Base-by-base conservation (phyloP, 257 asterid genomes). In the Petunia secreta region DNA sequence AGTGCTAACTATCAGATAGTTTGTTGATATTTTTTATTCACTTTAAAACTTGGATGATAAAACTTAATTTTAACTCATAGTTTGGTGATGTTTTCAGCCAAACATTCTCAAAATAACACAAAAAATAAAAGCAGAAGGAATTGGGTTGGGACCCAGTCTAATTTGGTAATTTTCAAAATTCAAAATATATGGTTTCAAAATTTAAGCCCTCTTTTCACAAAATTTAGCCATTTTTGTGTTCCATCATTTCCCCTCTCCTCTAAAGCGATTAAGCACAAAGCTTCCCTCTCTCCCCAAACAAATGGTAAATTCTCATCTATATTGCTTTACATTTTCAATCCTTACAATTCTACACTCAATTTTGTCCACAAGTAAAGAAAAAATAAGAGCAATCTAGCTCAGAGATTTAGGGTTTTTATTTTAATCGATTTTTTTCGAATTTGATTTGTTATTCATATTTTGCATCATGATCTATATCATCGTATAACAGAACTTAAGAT, bases 341-440 rank as follows among this genome's bases (percentile, higher is more conserved):
- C 25, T 25, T 25, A 25, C 25, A 25, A 25, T 25, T 25, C 25
- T 25, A 25, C 25, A 25, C 25, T 25, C 25, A 25, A 25, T 36
- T 37, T 9, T 16, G 1, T 44, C 2, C 75, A 67, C 9, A 67
- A 15, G 8, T 8, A n/a, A 38, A 67, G 25, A n/a, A 25, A 1
- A 4, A 67, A 67, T 8, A 15, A 8, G 16, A 41, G 41, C 25
- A 25, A 15, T 36, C 14, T 65, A 39, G 4, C 52, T 65, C 74
- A 65, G 14, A 41, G 75, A 41, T 67, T 71, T 71, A 71, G 34
- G 10, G 36, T 52, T 39, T 71, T 9, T 71, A 48, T 71, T 46
- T n/a, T 5, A 34, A 48, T 48, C 59, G 77, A 67, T 25, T 48
- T 34, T 25, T 2, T 48, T 10, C 8, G 36, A 34, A 7, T 62